Evolutionary conservation across 495 filamentous ascomycete species (phyloP), one percentile per base, ranked within the genome.

Genomic region (Articulospora tetracladia): DNA sequence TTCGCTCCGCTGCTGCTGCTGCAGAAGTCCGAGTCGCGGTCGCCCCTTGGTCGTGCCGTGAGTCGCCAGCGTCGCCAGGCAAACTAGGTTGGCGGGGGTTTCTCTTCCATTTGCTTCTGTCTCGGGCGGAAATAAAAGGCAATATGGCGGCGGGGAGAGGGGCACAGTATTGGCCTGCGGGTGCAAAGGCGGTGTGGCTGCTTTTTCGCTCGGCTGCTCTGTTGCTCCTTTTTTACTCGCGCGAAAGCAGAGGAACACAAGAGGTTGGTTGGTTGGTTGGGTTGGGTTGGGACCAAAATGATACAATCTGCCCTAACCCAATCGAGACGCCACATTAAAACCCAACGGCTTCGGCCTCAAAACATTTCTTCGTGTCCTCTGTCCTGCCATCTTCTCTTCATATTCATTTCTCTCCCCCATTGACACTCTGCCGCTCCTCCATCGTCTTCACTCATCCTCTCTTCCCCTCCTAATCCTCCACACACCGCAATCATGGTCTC

Each of bases 301-400:
- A 24, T 51, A 24, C 19, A 32, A 32, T 32, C 30, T 13, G 39
- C 8, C n/a, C 39, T 44, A 44, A 44, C 39, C 39, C 8, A 12
- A 15, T 8, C 3, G 17, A 19, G 39, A 15, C 39, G 8, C 39
- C 3, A 17, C 3, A 44, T 8, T 17, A 7, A 8, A 19, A 44
- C 39, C 50, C 50, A 53, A 7, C 39, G 15, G 17, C 17, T n/a
- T 44, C 15, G 39, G 39, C 50, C 50, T 30, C 25, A 19, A 53
- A 53, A 19, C 23, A 36, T 48, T 55, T 58, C 50, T 53, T 62
- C 61, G 60, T 68, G 55, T 66, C 61, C 62, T 55, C 34, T 52
- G 58, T 47, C 60, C 66, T 59, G 54, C 60, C 65, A 53, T 63
- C 65, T 63, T 64, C 67, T 61, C 63, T 58, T 60, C 62, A 61